Conservation (phyloP, 2,329 filamentous ascomycete species). For the Orbilia javanica region DNA sequence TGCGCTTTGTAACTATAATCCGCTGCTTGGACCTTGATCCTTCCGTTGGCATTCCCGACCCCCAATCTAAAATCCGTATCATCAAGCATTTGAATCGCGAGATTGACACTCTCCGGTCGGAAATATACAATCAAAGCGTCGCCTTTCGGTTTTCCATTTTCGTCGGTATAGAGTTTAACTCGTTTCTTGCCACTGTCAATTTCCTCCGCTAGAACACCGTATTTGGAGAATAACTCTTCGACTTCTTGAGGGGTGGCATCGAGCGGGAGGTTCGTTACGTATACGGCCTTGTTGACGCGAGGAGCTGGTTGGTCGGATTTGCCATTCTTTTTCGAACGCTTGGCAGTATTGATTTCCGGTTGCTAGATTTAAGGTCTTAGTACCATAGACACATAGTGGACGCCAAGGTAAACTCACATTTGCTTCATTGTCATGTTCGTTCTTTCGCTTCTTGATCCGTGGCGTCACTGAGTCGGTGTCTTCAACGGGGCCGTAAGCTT, state of each 20-base stretch:
- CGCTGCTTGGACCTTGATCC: constrained; percentile 84
- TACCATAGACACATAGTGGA: constrained; percentile 34
- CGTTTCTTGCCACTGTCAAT: constrained; percentile 88
- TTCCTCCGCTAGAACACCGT: constrained; percentile 91
- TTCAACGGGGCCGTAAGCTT: constrained; percentile 74
- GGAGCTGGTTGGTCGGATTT: constrained; percentile 59
- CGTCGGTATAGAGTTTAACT: constrained; percentile 91
- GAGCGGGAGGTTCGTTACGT: constrained; percentile 85
- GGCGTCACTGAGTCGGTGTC: constrained; percentile 67
- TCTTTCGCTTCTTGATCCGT: constrained; percentile 70
- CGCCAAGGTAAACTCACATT: constrained; percentile 65
- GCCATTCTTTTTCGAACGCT: constrained; percentile 64
- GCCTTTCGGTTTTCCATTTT: constrained; percentile 87
- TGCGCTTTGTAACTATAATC: constrained; percentile 86
- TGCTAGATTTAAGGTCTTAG: constrained; percentile 45
- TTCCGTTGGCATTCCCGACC: constrained; percentile 68
- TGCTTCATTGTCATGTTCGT: constrained; percentile 62
- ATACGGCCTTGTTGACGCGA: constrained; percentile 86
- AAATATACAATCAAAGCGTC: constrained; percentile 95
- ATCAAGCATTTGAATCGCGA: constrained; percentile 84
- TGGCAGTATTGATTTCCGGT: constrained; percentile 66
- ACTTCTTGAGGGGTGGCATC: constrained; percentile 86
- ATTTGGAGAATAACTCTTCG: constrained; percentile 85
- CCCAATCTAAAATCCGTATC: constrained; percentile 83
- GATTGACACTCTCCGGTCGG: constrained; percentile 89